A percentile compares a stretch with the other conserved stretches of the same genome.
phyloP scores from a whole-genome alignment of 1,139 yeast species.

The Pichia sp. region DNA sequence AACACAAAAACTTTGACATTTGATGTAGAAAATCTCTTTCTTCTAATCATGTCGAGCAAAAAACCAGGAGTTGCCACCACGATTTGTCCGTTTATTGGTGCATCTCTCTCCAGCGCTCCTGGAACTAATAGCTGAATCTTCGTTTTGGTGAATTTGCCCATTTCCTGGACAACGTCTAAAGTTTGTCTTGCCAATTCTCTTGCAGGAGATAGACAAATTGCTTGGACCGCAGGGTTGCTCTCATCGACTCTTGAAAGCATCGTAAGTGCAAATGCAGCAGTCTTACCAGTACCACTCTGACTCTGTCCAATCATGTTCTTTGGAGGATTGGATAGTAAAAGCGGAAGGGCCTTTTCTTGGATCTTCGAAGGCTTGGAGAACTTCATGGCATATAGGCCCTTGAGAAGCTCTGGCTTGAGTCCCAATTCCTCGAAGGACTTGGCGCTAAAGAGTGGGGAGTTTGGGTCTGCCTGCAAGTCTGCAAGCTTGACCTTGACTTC shows the following conservation, averaged over 20 bases:
- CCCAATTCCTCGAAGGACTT: conserved; percentile 92
- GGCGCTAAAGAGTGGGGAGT: conserved; percentile 87
- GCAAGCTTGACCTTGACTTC: conserved; percentile 94
- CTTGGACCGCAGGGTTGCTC: conserved; percentile 55
- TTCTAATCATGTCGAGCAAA: conserved; percentile 66
- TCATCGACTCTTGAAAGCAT: conserved; percentile 83
- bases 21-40: conserved; percentile 49
- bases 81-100: conserved; percentile 59
- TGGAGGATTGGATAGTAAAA: conserved; percentile 76
- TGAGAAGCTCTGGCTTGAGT: conserved; percentile 69
- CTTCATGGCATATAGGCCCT: conserved; percentile 93
- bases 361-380: conserved; percentile 90
- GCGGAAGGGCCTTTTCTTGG: conserved; percentile 93
- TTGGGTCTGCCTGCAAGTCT: conserved; percentile 94
- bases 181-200: conserved; percentile 98
- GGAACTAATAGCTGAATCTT: conserved; percentile 80
- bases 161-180: conserved; percentile 76
- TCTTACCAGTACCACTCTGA: conserved; percentile 98
- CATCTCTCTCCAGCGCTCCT: conserved; percentile 56
- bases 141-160: conserved; percentile 85
- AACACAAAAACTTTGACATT: conserved; percentile 77
- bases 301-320: conserved; percentile 95
- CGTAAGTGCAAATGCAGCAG: conserved; percentile 93
- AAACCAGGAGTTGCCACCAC: conserved; percentile 95
- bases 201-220: conserved; percentile 87